Conservation (phyloP, 1,284 basidiomycete species). For the Volvariella volvacea region DNA sequence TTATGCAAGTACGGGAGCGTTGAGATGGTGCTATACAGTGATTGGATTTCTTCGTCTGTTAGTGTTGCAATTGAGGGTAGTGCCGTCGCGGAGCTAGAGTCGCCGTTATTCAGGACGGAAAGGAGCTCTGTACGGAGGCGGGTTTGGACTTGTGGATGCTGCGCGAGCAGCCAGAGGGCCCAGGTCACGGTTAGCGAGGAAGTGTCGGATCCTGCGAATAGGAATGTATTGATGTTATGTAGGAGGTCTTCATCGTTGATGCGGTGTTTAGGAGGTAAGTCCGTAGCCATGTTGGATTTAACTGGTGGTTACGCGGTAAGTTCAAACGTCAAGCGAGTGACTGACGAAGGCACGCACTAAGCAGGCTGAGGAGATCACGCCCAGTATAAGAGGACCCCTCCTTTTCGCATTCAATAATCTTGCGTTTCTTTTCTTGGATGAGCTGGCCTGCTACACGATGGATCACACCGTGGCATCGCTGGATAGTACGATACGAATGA, state of each 20-base stretch:
- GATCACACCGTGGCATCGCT: slow-evolving; percentile 55
- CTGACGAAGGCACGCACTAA: slow-evolving; percentile 37
- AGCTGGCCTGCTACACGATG: slow-evolving; percentile 59
- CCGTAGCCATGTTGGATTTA: slow-evolving; percentile 63
- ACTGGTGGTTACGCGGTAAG: slow-evolving; percentile 32
- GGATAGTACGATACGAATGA: slow-evolving; percentile 38
- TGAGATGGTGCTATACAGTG: slow-evolving; percentile 50
- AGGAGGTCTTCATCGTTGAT: slow-evolving; percentile 79
- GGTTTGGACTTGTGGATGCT: slow-evolving; percentile 54
- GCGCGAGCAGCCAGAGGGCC: slow-evolving; percentile 66
- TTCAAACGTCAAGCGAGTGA: slow-evolving; percentile 5
- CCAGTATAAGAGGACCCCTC: slow-evolving; percentile 40
- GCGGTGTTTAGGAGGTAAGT: slow-evolving; percentile 57
- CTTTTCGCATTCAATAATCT: slow-evolving; percentile 49
- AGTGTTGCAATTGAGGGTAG: slow-evolving; percentile 22
- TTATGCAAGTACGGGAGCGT: slow-evolving; percentile 72
- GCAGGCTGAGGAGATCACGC: slow-evolving; percentile 60
- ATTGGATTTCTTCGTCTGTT: slow-evolving; percentile 51
- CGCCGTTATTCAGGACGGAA: slow-evolving; percentile 27
- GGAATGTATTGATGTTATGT: slow-evolving; percentile 79
- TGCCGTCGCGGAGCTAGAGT: no score
- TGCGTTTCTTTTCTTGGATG: slow-evolving; percentile 66
- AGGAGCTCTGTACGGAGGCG: slow-evolving; percentile 59
- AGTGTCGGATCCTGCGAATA: slow-evolving; percentile 85
- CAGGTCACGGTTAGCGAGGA: slow-evolving; percentile 74